A percentile compares a stretch with the other conserved stretches of the same genome.
Evolutionary conservation across 2,329 filamentous ascomycete genomes (phyloP).

Genomic region (Colletotrichum ledebouriae): DNA sequence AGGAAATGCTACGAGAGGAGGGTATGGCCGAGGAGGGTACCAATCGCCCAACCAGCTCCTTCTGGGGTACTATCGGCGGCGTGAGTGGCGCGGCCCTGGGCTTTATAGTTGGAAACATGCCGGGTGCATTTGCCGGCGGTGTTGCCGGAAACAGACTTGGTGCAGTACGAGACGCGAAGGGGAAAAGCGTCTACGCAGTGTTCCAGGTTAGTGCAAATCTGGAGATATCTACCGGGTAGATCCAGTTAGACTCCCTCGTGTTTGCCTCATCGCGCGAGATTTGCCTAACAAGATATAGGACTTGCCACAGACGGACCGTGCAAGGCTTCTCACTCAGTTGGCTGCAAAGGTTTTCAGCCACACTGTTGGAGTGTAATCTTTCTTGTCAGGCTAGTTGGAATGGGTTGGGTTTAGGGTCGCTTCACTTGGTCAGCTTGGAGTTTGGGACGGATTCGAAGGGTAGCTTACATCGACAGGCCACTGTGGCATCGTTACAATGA

Average conservation of each 20-base stretch:
- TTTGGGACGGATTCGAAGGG: constrained; percentile 24
- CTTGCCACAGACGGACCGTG: constrained; percentile 84
- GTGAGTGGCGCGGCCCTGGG: constrained; percentile 90
- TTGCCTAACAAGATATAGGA: constrained; percentile 63
- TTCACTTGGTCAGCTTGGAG: constrained; percentile 31
- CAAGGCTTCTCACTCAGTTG: constrained; percentile 84
- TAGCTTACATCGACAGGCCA: constrained; percentile 8
- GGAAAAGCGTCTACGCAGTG: constrained; percentile 94
- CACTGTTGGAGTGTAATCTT: constrained; percentile 70
- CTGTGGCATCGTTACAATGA: constrained; percentile 12
- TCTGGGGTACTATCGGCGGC: constrained; percentile 90
- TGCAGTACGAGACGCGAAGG: constrained; percentile 87
- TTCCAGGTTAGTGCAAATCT: constrained; percentile 69
- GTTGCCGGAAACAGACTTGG: constrained; percentile 95
- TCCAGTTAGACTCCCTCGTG: constrained; percentile 31
- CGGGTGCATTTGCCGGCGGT: constrained; percentile 88
- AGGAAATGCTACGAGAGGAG: constrained; percentile 91
- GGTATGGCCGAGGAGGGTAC: constrained; percentile 80
- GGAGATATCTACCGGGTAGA: constrained; percentile 35
- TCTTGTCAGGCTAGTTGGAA: background rate
- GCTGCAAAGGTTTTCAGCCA: constrained; percentile 89
- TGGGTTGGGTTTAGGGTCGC: constrained; percentile 7
- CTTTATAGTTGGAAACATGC: constrained; percentile 94
- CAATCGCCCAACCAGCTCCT: constrained; percentile 74
- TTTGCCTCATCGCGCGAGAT: too few relatives aligned